phyloP scores from a whole-genome alignment of 139 green algal species.

The Klebsormidium nitens region DNA sequence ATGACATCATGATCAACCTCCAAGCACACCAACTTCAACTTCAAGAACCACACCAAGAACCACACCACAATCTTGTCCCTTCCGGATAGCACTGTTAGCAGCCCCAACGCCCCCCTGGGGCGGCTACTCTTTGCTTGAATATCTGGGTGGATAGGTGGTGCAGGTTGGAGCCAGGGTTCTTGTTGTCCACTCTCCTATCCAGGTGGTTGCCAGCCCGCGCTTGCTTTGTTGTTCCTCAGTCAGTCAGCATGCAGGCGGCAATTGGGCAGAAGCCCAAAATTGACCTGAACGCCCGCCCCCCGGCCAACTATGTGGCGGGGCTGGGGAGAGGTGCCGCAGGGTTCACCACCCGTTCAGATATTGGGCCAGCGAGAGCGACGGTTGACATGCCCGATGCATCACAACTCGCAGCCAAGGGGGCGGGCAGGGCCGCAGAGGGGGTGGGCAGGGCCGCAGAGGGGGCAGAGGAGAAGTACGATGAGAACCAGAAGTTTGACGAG shows the following conservation, averaged over 20 bases:
- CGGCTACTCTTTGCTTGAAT: neutral
- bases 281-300: slow-evolving; percentile 43
- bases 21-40: too few species aligned
- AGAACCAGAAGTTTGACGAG: slow-evolving; percentile 82
- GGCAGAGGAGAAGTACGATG: slow-evolving; percentile 44
- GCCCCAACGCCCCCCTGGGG: neutral
- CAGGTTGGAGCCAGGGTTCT: neutral
- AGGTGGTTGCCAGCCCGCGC: neutral
- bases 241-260: slow-evolving; percentile 1
- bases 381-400: slow-evolving; percentile 37
- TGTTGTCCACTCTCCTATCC: neutral
- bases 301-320: slow-evolving; percentile 86
- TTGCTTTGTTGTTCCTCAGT: too few species aligned
- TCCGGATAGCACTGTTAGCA: neutral
- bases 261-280: neutral
- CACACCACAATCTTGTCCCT: neutral
- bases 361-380: slow-evolving; percentile 65
- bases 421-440: neutral
- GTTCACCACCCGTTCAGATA: slow-evolving; percentile 97
- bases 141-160: neutral
- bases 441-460: slow-evolving; percentile 26
- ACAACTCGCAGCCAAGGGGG: neutral
- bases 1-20: too few species aligned
- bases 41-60: too few species aligned
- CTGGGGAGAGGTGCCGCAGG: slow-evolving; percentile 89